Evolutionary conservation across 805 yeast species (phyloP).

Genomic region (Candida krabiensis): DNA sequence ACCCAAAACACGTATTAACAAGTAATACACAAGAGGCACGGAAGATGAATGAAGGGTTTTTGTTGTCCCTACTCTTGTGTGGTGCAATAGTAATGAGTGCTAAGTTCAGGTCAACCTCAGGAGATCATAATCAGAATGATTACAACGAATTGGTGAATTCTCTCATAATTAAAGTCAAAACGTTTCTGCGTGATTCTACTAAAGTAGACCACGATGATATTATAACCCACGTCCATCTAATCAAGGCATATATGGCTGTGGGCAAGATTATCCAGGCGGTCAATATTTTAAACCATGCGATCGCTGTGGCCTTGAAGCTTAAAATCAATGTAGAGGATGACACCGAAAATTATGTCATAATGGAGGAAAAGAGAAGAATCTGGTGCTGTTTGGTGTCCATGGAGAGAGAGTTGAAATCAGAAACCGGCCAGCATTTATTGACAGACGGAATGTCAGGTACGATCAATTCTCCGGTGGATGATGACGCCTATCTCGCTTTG

Average conservation of each 20-base stretch:
- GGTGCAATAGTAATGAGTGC: conserved; percentile 1
- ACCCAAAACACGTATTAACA: conserved; percentile 8
- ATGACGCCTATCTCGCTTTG: conserved; percentile 2
- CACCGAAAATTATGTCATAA: conserved; percentile 1
- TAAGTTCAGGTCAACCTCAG: background rate
- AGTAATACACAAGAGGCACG: background rate
- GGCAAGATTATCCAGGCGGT: conserved; percentile 10
- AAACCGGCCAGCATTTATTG: background rate
- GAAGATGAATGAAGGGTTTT: conserved; percentile 11
- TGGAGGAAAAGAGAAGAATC: conserved; percentile 14
- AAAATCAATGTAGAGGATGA: conserved; percentile 15
- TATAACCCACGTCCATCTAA: conserved; percentile 18
- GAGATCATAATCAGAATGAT: background rate
- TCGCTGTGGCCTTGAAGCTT: conserved; percentile 14
- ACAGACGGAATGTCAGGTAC: conserved; percentile 3
- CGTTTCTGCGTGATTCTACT: conserved; percentile 13
- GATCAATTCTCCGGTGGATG: conserved; percentile 7
- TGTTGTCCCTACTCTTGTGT: conserved; percentile 10
- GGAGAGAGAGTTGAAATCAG: conserved; percentile 11
- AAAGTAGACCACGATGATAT: conserved; percentile 17
- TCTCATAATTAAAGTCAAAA: conserved; percentile 6
- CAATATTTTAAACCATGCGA: conserved; percentile 11
- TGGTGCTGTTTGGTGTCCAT: conserved; percentile 15
- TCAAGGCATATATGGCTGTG: conserved; percentile 11
- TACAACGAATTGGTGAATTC: conserved; percentile 3